A percentile compares a stretch with the other conserved stretches of the same genome.
These are phyloP conservation scores for Amesomyces nigricolor DNA, from an alignment of 2,329 filamentous ascomycete genomes.

Conservation along the genomic window DNA sequence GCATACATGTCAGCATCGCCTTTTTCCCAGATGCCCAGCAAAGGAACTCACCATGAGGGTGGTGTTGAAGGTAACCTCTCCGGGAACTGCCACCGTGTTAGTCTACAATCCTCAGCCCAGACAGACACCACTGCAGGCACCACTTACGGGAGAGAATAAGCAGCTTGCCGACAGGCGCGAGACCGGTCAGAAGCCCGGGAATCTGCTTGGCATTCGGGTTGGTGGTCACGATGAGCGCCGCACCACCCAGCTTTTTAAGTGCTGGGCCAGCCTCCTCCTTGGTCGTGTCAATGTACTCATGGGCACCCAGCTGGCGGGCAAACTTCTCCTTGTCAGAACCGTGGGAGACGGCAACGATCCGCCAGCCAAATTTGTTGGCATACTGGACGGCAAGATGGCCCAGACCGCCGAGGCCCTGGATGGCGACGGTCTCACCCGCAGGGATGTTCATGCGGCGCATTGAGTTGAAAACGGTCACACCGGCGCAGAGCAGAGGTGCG, in stretches of 20 bases:
- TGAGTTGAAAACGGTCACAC: constrained; percentile 42
- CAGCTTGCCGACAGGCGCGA: constrained; percentile 52
- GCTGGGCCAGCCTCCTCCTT: constrained; percentile 43
- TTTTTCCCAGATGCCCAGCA: too few species aligned
- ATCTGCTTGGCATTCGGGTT: constrained; percentile 56
- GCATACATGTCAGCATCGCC: constrained; percentile 9
- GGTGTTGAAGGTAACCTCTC: constrained; percentile 40
- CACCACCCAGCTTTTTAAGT: constrained; percentile 51
- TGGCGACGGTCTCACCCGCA: constrained; percentile 34
- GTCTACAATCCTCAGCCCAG: background rate
- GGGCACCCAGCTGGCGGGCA: constrained; percentile 49
- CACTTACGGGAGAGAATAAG: constrained; percentile 48
- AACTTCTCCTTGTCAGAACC: constrained; percentile 47
- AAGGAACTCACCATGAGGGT: constrained; percentile 12
- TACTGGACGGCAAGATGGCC: constrained; percentile 63
- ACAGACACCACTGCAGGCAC: too few species aligned
- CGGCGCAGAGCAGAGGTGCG: constrained; percentile 47
- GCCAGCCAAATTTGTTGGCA: constrained; percentile 57
- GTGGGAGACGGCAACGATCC: constrained; percentile 50
- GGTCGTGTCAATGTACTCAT: constrained; percentile 45
- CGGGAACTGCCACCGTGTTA: constrained; percentile 28
- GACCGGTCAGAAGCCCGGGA: constrained; percentile 46
- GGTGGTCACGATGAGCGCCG: constrained; percentile 56
- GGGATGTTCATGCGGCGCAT: constrained; percentile 34
- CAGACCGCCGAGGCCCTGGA: constrained; percentile 58